Evolutionary conservation across 106 monocot genomes (phyloP).

Genomic region (Amphibolis antarctica): DNA sequence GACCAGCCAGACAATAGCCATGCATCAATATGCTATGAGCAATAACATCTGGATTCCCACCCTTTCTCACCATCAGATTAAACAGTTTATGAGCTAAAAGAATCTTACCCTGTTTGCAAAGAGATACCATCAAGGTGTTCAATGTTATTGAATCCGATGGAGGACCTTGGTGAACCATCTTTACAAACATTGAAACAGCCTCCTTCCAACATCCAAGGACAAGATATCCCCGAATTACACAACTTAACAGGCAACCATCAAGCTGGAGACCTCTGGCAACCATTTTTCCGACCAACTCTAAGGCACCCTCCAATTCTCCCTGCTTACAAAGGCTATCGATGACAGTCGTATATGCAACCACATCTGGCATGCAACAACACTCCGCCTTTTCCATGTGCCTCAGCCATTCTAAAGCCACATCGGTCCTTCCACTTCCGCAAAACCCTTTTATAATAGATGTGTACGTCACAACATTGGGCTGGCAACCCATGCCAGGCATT

Average conservation of each 20-base stretch:
- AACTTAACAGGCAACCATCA: slow-evolving; percentile 5
- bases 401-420: slow-evolving; percentile 8
- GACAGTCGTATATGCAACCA: slow-evolving; percentile 8
- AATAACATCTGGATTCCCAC: slow-evolving; percentile 6
- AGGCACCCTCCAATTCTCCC: slow-evolving; percentile 4
- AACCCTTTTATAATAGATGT: slow-evolving; percentile 19
- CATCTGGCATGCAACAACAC: slow-evolving; percentile 17
- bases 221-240: slow-evolving; percentile 19
- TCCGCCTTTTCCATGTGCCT: slow-evolving; percentile 8
- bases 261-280: slow-evolving; percentile 8
- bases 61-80: slow-evolving; percentile 11
- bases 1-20: slow-evolving; percentile 11
- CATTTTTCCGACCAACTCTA: slow-evolving; percentile 19
- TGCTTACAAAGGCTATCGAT: slow-evolving; percentile 9
- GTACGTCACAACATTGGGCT: slow-evolving; percentile 11
- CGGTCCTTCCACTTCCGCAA: slow-evolving; percentile 5
- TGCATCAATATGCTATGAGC: slow-evolving; percentile 10
- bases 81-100: slow-evolving; percentile 20
- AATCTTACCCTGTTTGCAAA: slow-evolving; percentile 9
- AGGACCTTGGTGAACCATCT: slow-evolving; percentile 3
- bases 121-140: slow-evolving; percentile 15
- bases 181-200: not conserved
- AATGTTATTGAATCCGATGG: slow-evolving; percentile 10
- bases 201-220: not conserved
- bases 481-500: slow-evolving; percentile 11